A percentile compares a stretch with the other conserved stretches of the same genome.
Evolutionary conservation across 78 protist genomes (phyloP).

Genomic region (Planoprotostelium fungivorum): DNA sequence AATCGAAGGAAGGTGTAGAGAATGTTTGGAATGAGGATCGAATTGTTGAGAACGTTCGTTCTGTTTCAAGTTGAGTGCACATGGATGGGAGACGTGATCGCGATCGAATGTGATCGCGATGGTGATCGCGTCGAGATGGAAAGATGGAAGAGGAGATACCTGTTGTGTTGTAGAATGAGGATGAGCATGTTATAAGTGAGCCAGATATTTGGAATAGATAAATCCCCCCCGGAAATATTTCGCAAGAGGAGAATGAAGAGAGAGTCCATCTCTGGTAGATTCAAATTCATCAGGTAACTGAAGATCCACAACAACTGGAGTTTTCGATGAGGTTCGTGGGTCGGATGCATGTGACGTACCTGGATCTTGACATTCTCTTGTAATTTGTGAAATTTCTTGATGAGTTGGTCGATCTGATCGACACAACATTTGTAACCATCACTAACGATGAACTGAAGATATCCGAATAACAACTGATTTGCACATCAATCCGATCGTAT

Average conservation of each 20-base stretch:
- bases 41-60: slow-evolving; percentile 26
- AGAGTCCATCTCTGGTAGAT: slow-evolving; percentile 44
- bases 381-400: slow-evolving; percentile 34
- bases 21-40: slow-evolving; percentile 30
- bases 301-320: slow-evolving; percentile 43
- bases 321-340: neutral
- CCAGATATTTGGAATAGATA: slow-evolving; percentile 15
- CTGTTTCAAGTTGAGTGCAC: neutral
- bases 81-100: neutral
- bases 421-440: neutral
- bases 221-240: slow-evolving; percentile 36
- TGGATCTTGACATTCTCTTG: neutral
- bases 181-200: slow-evolving; percentile 14
- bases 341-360: neutral
- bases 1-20: slow-evolving; percentile 31
- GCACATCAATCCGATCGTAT: too few species aligned
- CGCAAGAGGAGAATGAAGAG: slow-evolving; percentile 21
- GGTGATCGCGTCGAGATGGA: neutral
- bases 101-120: neutral
- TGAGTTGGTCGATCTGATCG: slow-evolving; percentile 13
- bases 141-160: neutral
- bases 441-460: neutral
- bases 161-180: slow-evolving; percentile 14
- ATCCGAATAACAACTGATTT: neutral
- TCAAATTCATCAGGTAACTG: neutral